Conservation (phyloP, 305 asterid genomes). For the Caryopteris hybrid region DNA sequence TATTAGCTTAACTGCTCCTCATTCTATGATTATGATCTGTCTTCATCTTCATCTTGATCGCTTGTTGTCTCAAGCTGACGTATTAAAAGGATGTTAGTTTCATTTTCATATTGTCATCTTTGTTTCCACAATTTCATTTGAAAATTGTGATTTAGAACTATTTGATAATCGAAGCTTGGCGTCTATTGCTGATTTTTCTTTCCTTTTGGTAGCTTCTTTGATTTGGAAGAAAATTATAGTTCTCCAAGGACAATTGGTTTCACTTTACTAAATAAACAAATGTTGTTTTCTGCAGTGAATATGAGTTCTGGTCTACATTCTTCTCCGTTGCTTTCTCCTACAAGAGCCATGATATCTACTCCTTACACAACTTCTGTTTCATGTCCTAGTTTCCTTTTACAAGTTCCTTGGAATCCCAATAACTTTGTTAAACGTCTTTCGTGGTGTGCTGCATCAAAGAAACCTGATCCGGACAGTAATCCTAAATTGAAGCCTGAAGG, state of each 20-base stretch:
- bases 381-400: constrained; percentile 18
- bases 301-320: constrained; percentile 2
- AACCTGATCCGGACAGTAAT: constrained; percentile 25
- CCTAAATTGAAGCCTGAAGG: constrained; percentile 29
- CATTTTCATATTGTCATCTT: neutral
- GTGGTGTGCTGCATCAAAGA: constrained; percentile 37
- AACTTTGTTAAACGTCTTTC: constrained; percentile 23
- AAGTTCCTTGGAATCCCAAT: constrained; percentile 12
- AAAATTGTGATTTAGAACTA: neutral
- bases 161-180: neutral
- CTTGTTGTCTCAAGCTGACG: neutral
- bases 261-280: constrained; percentile 11
- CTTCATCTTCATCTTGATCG: neutral
- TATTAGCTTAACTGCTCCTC: neutral
- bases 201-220: neutral
- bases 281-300: constrained; percentile 26
- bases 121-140: neutral
- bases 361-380: constrained; percentile 19
- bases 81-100: neutral
- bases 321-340: constrained; percentile 12
- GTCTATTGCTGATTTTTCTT: neutral
- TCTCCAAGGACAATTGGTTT: constrained; percentile 16
- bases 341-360: neutral
- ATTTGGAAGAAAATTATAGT: neutral
- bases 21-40: neutral